Evolutionary conservation across 371 early-diverging fungal genomes (phyloP), one percentile per base, ranked within the genome.

Genomic region (Sporodiniella umbellata): DNA sequence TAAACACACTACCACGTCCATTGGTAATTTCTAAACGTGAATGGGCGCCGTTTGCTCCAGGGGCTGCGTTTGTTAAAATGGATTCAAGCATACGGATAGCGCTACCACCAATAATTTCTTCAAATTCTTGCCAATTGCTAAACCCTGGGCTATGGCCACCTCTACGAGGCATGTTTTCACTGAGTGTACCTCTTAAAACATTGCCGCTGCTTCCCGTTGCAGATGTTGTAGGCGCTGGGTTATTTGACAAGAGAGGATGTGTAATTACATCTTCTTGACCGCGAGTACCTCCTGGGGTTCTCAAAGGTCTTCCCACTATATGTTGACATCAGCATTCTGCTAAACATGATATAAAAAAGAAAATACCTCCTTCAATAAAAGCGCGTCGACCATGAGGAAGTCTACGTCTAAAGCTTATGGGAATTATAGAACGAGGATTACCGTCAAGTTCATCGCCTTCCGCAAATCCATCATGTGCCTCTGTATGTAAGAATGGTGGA

Each of bases 241-340:
- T 50, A 40, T 85, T 81, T 17, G 83, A 68, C 26, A 89, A 64
- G 23, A 89, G 64, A n/a, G 88, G 89, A 56, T 89, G 89, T 0
- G 84, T 80, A 45, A 80, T 76, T 37, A 79, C 60, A 48, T 84
- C 84, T 46, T 87, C 86, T 19, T 70, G 60, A 2, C 56, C 52
- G 26, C 48, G 50, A 0, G 48, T 26, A 22, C 40, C 48, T 3
- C 53, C 47, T 15, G 46, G 57, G 17, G 45, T 56, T 35, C 62
- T 58, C 47, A 70, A 64, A 10, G 71, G 48, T 51, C 71, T 56
- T 12, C 66, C 66, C 1, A 67, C 53, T 42, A 51, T 48, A 42
- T 22, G 11, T 28, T 18, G 4, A 19, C 23, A 8, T 25, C 1
- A n/a, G 33, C 24, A 17, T 49, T 25, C 10, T 14, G 10, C 7